A percentile compares a stretch with the other conserved stretches of the same genome.
These are phyloP conservation scores for Macrophomina phaseolina DNA, from an alignment of 2,329 filamentous ascomycete species.

Conservation along the genomic window DNA sequence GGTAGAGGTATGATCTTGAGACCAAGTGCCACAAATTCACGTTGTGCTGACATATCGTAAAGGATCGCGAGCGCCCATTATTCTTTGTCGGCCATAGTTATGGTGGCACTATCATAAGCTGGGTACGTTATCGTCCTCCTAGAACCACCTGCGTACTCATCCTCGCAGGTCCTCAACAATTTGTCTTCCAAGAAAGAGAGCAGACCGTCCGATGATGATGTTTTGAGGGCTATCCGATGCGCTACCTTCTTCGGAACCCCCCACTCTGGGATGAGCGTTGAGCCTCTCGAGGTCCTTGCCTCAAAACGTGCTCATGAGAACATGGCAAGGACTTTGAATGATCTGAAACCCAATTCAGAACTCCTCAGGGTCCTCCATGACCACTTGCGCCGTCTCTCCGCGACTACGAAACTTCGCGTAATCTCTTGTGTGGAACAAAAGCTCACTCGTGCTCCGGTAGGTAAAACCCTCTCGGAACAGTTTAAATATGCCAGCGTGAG, in stretches of 20 bases:
- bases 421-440: constrained; percentile 7
- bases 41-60: background rate
- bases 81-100: constrained; percentile 2
- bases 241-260: constrained; percentile 11
- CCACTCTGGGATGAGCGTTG: background rate
- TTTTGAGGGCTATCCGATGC: constrained; percentile 1
- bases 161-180: background rate
- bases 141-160: background rate
- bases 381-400: background rate
- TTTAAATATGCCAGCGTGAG: background rate
- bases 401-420: background rate
- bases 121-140: background rate
- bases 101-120: constrained; percentile 2
- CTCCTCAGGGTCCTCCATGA: background rate
- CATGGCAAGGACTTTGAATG: background rate
- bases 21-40: background rate
- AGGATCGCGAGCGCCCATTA: constrained; percentile 9
- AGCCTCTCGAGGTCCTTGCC: background rate
- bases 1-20: background rate
- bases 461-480: background rate
- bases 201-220: background rate
- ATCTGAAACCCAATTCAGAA: constrained; percentile 4
- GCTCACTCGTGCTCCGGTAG: background rate
- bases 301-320: background rate
- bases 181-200: background rate